Conservation (phyloP, 371 early-diverging fungal genomes). For the Actinomucor elegans region DNA sequence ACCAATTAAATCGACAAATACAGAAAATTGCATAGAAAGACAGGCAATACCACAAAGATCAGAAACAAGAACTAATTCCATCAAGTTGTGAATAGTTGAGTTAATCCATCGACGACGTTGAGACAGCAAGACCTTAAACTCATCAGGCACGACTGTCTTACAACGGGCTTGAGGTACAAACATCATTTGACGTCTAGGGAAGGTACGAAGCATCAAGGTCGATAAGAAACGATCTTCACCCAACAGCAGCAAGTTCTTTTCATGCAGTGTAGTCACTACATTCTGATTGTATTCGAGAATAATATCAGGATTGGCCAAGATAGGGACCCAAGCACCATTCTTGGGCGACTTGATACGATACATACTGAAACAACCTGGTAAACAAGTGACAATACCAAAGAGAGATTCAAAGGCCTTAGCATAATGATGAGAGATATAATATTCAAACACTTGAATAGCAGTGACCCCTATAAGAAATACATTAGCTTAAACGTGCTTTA, state of each 20-base stretch:
- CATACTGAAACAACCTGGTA: slow-evolving; percentile 97
- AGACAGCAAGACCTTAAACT: slow-evolving; percentile 87
- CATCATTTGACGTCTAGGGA: slow-evolving; percentile 89
- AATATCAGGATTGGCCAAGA: slow-evolving; percentile 89
- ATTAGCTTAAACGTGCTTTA: background rate
- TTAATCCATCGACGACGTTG: slow-evolving; percentile 99
- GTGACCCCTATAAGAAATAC: slow-evolving; percentile 39
- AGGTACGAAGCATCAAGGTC: slow-evolving; percentile 91
- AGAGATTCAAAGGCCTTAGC: slow-evolving; percentile 94
- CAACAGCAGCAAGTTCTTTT: slow-evolving; percentile 91
- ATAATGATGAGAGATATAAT: slow-evolving; percentile 95
- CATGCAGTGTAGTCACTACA: slow-evolving; percentile 91
- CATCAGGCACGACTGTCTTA: slow-evolving; percentile 93
- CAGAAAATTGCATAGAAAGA: slow-evolving; percentile 98
- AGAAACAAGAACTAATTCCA: slow-evolving; percentile 91
- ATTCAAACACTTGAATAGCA: slow-evolving; percentile 87
- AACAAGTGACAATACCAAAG: slow-evolving; percentile 97
- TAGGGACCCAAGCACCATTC: slow-evolving; percentile 78
- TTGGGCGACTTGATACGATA: slow-evolving; percentile 82
- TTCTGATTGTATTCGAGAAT: slow-evolving; percentile 89
- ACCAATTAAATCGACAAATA: slow-evolving; percentile 95
- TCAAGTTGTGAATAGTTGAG: slow-evolving; percentile 95
- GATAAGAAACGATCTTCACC: slow-evolving; percentile 97
- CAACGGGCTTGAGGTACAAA: slow-evolving; percentile 94
- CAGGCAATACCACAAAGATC: slow-evolving; percentile 98